phyloP scores from a whole-genome alignment of 768 basidiomycete genomes.

The Rhizopogon vesiculosus region DNA sequence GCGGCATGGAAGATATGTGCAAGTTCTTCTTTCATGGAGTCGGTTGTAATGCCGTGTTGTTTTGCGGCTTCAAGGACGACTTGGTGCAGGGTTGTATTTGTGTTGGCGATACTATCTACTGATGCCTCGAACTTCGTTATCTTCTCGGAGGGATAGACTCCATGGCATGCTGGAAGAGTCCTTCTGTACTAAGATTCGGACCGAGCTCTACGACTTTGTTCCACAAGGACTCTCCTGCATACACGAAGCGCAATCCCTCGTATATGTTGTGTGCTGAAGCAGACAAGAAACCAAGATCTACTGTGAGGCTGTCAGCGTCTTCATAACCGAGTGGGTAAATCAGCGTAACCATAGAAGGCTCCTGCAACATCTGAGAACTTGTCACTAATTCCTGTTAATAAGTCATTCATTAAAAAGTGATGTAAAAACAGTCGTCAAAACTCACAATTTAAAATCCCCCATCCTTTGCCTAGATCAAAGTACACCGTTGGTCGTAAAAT shows the following conservation, averaged over 20 bases:
- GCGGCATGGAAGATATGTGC: conserved; percentile 8
- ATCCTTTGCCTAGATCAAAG: background rate
- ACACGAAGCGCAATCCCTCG: background rate
- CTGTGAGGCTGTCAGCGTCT: background rate
- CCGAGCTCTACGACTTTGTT: background rate
- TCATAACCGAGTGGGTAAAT: background rate
- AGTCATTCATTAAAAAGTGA: background rate
- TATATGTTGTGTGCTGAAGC: background rate
- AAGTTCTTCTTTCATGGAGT: conserved; percentile 19
- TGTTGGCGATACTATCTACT: background rate
- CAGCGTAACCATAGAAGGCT: background rate
- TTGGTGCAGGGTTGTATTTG: background rate
- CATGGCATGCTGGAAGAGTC: background rate
- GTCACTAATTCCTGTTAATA: background rate
- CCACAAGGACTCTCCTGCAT: background rate
- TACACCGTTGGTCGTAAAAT: background rate
- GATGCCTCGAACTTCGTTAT: background rate
- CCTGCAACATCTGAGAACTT: background rate
- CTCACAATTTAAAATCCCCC: background rate
- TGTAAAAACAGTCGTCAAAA: background rate
- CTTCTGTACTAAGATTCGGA: background rate
- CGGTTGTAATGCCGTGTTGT: background rate
- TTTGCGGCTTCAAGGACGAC: background rate
- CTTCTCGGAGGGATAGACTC: background rate
- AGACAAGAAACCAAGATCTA: background rate